Percentiles rank a stretch among this genome's conserved stretches.
Evolutionary conservation across 2,329 filamentous ascomycete genomes (phyloP).

Genomic region (Fusarium subglutinans): DNA sequence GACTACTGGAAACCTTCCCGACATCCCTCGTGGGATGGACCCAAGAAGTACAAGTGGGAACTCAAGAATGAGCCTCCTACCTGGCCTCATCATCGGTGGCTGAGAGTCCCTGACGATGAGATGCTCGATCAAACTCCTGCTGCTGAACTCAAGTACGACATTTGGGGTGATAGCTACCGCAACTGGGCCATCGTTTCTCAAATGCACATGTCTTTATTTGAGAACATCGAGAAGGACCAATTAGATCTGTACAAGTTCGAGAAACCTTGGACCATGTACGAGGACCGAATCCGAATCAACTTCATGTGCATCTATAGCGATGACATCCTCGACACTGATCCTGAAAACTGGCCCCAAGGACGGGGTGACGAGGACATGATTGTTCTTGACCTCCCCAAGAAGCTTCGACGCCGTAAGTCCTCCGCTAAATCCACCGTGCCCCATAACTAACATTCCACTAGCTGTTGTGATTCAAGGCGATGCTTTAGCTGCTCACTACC

Average conservation of each 20-base stretch:
- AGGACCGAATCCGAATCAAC: slow-evolving; percentile 31
- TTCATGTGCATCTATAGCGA: slow-evolving; percentile 33
- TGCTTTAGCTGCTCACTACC: slow-evolving; percentile 28
- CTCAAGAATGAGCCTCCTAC: background rate
- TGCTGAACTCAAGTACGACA: slow-evolving; percentile 21
- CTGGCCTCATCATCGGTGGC: slow-evolving; percentile 14
- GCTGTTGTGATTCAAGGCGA: slow-evolving; percentile 25
- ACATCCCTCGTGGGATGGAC: slow-evolving; percentile 23
- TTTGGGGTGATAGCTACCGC: slow-evolving; percentile 25
- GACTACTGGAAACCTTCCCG: slow-evolving; percentile 29
- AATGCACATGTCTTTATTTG: slow-evolving; percentile 34
- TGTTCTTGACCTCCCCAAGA: slow-evolving; percentile 21
- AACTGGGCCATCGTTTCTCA: slow-evolving; percentile 33
- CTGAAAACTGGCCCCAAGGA: background rate
- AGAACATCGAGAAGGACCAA: slow-evolving; percentile 29
- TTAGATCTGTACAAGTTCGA: slow-evolving; percentile 31
- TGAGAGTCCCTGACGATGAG: slow-evolving; percentile 13
- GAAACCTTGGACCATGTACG: slow-evolving; percentile 28
- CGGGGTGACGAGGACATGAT: slow-evolving; percentile 19
- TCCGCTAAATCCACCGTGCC: background rate
- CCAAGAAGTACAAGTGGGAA: slow-evolving; percentile 9
- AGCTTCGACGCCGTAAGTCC: slow-evolving; percentile 25
- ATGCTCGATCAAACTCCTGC: slow-evolving; percentile 24
- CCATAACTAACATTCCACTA: background rate
- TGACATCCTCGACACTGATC: slow-evolving; percentile 21